These are phyloP conservation scores for Dioscorea alata DNA, from an alignment of 106 monocot species.

Conservation along the genomic window DNA sequence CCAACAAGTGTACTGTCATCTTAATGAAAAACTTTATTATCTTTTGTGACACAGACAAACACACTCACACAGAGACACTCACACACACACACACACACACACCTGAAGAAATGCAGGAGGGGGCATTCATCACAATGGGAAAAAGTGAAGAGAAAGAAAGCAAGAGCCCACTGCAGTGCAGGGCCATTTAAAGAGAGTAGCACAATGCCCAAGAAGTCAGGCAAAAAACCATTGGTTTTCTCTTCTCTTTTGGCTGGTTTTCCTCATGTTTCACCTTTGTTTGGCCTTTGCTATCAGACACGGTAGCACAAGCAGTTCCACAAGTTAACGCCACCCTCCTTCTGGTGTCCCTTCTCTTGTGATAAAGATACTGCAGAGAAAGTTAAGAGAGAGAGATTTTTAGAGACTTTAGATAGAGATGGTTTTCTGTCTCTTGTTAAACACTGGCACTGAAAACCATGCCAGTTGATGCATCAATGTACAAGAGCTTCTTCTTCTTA, in stretches of 20 bases:
- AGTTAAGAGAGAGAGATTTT: slow-evolving; percentile 3
- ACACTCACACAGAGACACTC: no score
- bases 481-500: not conserved
- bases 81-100: no score
- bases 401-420: not conserved
- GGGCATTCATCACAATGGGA: not conserved
- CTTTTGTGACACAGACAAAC: no score
- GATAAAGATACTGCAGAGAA: slow-evolving; percentile 2
- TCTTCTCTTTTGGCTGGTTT: not conserved
- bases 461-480: not conserved
- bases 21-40: no score
- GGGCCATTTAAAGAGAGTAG: not conserved
- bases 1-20: no score
- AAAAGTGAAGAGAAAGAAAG: not conserved
- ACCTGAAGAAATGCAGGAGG: no score
- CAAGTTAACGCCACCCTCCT: not conserved
- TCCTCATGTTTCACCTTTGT: not conserved
- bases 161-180: not conserved
- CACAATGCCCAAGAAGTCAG: not conserved
- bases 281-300: not conserved
- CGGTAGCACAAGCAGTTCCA: not conserved
- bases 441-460: not conserved
- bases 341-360: not conserved
- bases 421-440: not conserved
- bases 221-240: not conserved